phyloP scores from a whole-genome alignment of 106 monocot species.

The Dendrobium officinale region DNA sequence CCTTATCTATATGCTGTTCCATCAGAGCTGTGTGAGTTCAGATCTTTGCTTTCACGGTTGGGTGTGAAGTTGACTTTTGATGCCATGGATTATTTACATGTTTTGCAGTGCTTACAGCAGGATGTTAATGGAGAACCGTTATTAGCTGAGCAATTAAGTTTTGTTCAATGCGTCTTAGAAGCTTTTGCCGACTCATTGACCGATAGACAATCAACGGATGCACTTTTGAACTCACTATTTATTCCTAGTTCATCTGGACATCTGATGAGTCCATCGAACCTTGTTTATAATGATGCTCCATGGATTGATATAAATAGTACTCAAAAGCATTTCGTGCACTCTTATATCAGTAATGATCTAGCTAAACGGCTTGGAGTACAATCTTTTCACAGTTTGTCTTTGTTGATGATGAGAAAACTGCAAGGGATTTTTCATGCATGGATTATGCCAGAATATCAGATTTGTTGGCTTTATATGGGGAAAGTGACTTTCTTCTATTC shows the following conservation, averaged over 20 bases:
- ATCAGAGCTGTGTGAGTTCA: constrained; percentile 75
- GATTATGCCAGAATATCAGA: constrained; percentile 76
- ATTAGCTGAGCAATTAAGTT: constrained; percentile 75
- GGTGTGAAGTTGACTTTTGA: constrained; percentile 81
- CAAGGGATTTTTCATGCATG: constrained; percentile 77
- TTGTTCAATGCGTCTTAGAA: constrained; percentile 83
- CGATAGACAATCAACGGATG: constrained; percentile 35
- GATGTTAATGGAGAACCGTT: constrained; percentile 70
- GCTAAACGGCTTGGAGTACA: constrained; percentile 71
- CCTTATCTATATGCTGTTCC: constrained; percentile 96
- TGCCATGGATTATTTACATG: constrained; percentile 61
- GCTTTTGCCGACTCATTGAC: constrained; percentile 62
- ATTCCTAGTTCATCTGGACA: constrained; percentile 77
- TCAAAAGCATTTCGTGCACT: constrained; percentile 60
- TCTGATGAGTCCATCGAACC: constrained; percentile 40
- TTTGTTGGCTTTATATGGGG: constrained; percentile 74
- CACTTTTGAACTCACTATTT: constrained; percentile 43
- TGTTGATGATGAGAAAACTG: constrained; percentile 71
- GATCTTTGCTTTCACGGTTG: constrained; percentile 53
- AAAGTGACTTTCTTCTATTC: constrained; percentile 61
- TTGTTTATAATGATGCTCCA: constrained; percentile 96
- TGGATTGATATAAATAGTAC: constrained; percentile 64
- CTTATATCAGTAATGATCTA: constrained; percentile 67
- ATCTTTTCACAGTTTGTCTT: constrained; percentile 69
- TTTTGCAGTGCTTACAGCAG: constrained; percentile 44